phyloP scores from a whole-genome alignment of 495 filamentous ascomycete species.

The Pseudomonodictys pantanalensis region DNA sequence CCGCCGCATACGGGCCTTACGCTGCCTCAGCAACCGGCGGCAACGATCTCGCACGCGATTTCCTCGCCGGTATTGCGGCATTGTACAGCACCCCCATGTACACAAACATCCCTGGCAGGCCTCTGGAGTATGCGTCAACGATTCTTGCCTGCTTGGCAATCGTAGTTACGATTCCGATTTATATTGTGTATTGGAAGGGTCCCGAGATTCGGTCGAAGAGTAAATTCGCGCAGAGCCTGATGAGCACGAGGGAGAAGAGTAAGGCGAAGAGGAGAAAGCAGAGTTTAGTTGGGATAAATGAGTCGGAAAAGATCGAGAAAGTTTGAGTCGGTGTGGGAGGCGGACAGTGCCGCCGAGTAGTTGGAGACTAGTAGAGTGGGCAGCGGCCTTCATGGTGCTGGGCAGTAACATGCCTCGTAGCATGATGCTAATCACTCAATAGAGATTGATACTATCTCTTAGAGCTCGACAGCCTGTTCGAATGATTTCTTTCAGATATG shows the following conservation, averaged over 20 bases:
- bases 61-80: conserved; percentile 33
- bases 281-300: conserved; percentile 7
- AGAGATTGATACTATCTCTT: too few species aligned
- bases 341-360: too few species aligned
- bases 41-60: conserved; percentile 34
- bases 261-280: conserved; percentile 24
- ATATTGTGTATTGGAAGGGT: conserved; percentile 52
- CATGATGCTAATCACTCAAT: too few species aligned
- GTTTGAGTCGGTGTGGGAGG: not conserved
- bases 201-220: conserved; percentile 47
- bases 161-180: conserved; percentile 48
- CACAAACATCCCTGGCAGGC: conserved; percentile 29
- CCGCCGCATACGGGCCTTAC: conserved; percentile 33
- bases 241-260: conserved; percentile 12
- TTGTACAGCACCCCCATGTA: conserved; percentile 33
- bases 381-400: too few species aligned
- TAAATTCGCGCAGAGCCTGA: conserved; percentile 46
- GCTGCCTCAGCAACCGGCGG: conserved; percentile 33
- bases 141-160: conserved; percentile 47
- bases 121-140: conserved; percentile 48
- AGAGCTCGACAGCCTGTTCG: too few species aligned
- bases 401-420: too few species aligned
- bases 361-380: too few species aligned
- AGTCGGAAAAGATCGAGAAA: not conserved
- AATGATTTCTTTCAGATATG: too few species aligned